phyloP scores from a whole-genome alignment of 441 rosid genomes.

The Mallotus japonicus region DNA sequence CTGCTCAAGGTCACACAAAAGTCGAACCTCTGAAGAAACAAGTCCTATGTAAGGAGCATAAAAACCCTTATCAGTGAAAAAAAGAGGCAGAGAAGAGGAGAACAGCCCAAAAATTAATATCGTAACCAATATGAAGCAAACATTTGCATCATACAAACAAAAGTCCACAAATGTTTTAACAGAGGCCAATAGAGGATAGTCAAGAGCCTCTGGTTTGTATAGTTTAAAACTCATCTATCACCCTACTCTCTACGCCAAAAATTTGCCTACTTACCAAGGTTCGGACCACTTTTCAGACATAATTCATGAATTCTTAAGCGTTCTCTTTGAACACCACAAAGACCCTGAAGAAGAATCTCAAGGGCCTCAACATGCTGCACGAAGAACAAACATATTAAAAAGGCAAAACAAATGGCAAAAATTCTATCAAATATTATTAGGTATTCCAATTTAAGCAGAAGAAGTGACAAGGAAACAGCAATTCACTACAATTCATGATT shows the following conservation, averaged over 20 bases:
- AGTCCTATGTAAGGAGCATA: constrained; percentile 42
- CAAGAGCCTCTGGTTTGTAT: no score
- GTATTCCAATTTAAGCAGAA: not conserved
- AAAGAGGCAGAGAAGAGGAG: no score
- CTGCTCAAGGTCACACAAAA: constrained; percentile 89
- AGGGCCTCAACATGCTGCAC: constrained; percentile 92
- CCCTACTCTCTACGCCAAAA: not conserved
- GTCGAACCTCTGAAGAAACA: constrained; percentile 76
- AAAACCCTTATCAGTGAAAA: not conserved
- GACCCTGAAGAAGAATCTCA: constrained; percentile 90
- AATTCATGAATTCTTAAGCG: constrained; percentile 85
- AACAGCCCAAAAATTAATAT: no score
- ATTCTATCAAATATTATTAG: not conserved
- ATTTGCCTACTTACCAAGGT: constrained; percentile 50
- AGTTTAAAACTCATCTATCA: not conserved
- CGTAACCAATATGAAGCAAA: no score
- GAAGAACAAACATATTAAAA: not conserved
- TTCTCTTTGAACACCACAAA: constrained; percentile 87
- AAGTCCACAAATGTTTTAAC: no score
- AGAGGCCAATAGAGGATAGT: no score
- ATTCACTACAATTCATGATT: not conserved
- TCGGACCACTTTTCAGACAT: constrained; percentile 71
- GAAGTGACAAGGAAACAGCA: not conserved
- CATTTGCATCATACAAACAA: no score
- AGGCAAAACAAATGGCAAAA: not conserved